Base-by-base conservation (phyloP, 1,139 yeast genomes). In the Kodamaea sp. region DNA sequence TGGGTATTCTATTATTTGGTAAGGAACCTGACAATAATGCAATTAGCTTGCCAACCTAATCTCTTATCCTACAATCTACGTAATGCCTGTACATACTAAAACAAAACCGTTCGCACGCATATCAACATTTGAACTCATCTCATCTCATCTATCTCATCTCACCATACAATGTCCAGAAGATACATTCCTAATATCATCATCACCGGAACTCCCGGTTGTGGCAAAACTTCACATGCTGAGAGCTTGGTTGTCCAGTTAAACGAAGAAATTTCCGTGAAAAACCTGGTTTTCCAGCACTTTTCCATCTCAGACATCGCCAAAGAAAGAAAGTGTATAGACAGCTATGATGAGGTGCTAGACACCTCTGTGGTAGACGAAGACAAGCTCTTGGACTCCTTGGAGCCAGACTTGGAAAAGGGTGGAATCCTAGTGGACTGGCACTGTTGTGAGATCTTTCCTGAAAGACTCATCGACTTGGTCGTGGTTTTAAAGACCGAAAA, bases 151-250 rank as follows among this genome's bases (percentile, higher is more conserved):
- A 26, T 20, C 22, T 9, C 7, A 10, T 13, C 4, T 21, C 9
- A 12, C 15, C 15, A n/a, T 8, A 18, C 9, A 31, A 61, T 61
- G 64, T 50, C 59, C 12, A 51, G 59, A 40, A 69, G 87, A 57
- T 56, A 51, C 26, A 56, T 66, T 24, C 96, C 96, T 9, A 94
- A 94, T 57, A 81, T 92, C 28, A 78, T 94, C 25, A 76, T 92
- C 32, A 92, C 97, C 5, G 98, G 98, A 3, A 94, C 98, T 2
- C 98, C 98, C 10, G 97, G 98, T 1, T 88, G 97, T 50, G 99
- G 99, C 10, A 92, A 92, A 55, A 78, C 97, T 1, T 81, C 92
- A 13, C 97, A 90, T 50, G 79, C 92, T 3, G 81, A 78, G 49
- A 66, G 73, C 37, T 65, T 90, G 38, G 77, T 71, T 6, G 66